Evolutionary conservation across 768 basidiomycete species (phyloP), one percentile per base, ranked within the genome.

Genomic region (Termitomyces sp.): DNA sequence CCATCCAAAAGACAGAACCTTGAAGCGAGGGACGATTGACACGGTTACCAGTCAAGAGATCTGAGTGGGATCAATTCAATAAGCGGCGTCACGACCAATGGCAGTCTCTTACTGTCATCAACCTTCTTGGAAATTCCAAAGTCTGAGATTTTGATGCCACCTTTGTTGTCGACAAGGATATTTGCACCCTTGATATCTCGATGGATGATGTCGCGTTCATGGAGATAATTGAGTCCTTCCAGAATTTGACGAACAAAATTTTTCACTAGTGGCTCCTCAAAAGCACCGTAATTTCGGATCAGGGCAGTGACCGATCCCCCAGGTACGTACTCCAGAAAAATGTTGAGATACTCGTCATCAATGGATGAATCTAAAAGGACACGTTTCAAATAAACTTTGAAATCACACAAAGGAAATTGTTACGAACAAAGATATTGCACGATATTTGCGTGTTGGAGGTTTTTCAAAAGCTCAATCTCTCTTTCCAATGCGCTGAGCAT

Each of bases 1-100:
- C 96, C 96, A 98, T 98, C 96, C 96, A 98, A 73, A 97, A 98
- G 11, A 98, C 95, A 1, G 94, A 97, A 2, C 97, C 97, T 71
- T 98, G 97, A 5, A 98, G 75, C 1, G 97, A 98, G 5, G 94
- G 92, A 7, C 97, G 81, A 68, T 98, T 88, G 45, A 86, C 81
- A 24, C 88, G 85, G 56, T 88, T 85, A 11, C 86, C 86, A 24
- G 74, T 72, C 45, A 81, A 60, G 36, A 80, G 69, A 66, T 76
- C 77, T 80, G 56, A 13, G 20, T 11, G 50, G 49, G 6, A 56
- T 50, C 57, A 2, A 52, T 24, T 51, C 1, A 14, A 36, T 49
- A 20, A 52, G 14, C 22, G 14, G n/a, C 20, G 36, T 10, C 18
- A 7, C 41, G 30, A 28, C 26, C 20, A 20, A 36, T 2, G 5